Base-by-base conservation (phyloP, 1,284 basidiomycete genomes). In the Cerrena zonata region DNA sequence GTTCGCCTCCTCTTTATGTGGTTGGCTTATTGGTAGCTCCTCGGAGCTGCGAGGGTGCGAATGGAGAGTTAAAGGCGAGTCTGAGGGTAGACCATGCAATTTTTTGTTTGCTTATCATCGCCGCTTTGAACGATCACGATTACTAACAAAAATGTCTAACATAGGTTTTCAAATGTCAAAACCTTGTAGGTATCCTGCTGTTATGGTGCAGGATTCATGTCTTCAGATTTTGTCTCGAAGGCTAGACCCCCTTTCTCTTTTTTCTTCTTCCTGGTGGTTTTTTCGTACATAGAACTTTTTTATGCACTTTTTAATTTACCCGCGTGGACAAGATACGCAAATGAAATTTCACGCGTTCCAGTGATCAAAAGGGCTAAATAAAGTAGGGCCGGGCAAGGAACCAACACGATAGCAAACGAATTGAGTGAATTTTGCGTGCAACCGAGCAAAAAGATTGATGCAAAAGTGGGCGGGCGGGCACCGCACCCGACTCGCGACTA, bases 31-130 rank as follows among this genome's bases (percentile, higher is more conserved):
- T 11, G 11, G 30, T 38, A n/a, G 19, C 23, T 41, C 41, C 47
- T 45, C 51, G 44, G 46, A 48, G 47, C 41, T 27, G 49, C 37
- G 52, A 42, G 84, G 87, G 77, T 79, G 81, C 69, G 82, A 56
- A 71, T 89, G 88, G 70, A 73, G 86, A 85, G 60, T 66, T 78
- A 75, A 89, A 89, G 86, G 86, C 86, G 86, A 89, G 88, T 77
- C 86, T 86, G 86, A 89, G 82, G 78, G 62, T 49, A 50, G 4
- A 42, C 43, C 46, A 49, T 34, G 7, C 30, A 34, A 34, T 7
- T 15, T 34, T 51, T 51, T 36, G 26, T 57, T 23, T 23, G 3
- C 25, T 15, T 44, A n/a, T n/a, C n/a, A n/a, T n/a, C n/a, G n/a
- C n/a, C n/a, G n/a, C n/a, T n/a, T 34, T 34, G 30, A 15, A 34